Evolutionary conservation across 192 early-diverging fungal genomes (phyloP), one percentile per base, ranked within the genome.

Genomic region (Coemansia sp.): DNA sequence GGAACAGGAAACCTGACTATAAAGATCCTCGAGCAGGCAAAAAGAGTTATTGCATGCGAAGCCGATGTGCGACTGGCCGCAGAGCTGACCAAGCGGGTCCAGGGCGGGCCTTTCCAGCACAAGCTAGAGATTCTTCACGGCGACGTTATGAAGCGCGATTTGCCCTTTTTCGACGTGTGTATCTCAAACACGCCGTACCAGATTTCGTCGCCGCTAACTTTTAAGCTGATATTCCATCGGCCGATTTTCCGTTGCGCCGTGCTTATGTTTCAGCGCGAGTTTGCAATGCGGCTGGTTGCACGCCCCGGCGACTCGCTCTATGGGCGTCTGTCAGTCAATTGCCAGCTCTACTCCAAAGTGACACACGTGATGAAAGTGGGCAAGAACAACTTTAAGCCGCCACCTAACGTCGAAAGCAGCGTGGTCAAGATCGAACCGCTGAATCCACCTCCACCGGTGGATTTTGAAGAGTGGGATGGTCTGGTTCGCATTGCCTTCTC

Each of bases 201-300:
- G 84, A 99, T 98, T 60, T 99, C 95, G 5, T 94, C 96, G 8
- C 89, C 94, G 0, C 83, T 99, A 48, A 89, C 92, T 5, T 96
- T 99, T 83, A 99, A 99, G 81, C 84, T 99, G 41, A 83, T 98
- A 14, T 89, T 88, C 61, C 96, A 98, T 70, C 89, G 95, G n/a
- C 95, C 95, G 8, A 69, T 93, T 19, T 94, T 94, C 83, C 84
- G 89, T 48, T 91, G 89, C 54, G 94, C 94, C 5, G 88, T 99
- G 47, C 93, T 99, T 67, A 99, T 98, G 96, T 99, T 99, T 76
- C 97, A 99, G 73, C 90, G 93, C 68, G 97, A 99, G 84, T 99
- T 99, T 72, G 96, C 97, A 10, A 75, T 99, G 60, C 90, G 94
- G 22, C 76, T 99, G 15, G 86, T 95, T 22, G 97, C 97, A 1